phyloP scores from a whole-genome alignment of 371 early-diverging fungal species.

The Rhizopus delemar region DNA sequence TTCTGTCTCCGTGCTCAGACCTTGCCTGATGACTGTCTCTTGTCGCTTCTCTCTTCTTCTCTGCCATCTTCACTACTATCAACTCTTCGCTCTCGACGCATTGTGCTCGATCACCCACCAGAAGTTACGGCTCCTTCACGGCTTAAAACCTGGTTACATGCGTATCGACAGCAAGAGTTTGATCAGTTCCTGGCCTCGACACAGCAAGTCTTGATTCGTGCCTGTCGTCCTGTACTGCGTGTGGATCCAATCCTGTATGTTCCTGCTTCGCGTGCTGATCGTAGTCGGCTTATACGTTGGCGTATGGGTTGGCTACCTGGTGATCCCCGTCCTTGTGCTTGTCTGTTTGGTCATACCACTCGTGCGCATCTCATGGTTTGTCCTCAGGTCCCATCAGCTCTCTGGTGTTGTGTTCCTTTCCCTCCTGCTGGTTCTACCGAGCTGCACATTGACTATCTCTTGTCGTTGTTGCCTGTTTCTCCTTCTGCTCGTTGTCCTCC shows the following conservation, averaged over 20 bases:
- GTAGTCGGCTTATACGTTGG: conserved; percentile 18
- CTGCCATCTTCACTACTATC: background rate
- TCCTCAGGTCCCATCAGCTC: no score
- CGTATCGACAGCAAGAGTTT: no score
- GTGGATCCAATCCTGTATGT: background rate
- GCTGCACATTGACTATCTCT: no score
- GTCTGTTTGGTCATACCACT: no score
- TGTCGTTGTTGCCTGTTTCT: background rate
- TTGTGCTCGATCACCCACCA: background rate
- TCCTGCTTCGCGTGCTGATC: background rate
- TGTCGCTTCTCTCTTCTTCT: background rate
- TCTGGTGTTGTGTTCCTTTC: no score
- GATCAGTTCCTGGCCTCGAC: background rate
- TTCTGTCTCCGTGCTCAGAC: background rate
- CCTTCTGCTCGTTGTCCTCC: background rate
- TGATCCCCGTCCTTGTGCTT: background rate
- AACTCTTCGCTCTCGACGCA: no score
- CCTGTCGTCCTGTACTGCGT: no score
- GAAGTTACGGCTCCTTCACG: background rate
- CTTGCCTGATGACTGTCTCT: conserved; percentile 11
- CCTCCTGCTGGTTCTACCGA: no score
- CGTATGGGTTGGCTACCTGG: conserved; percentile 23
- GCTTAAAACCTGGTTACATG: background rate
- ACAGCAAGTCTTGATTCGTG: background rate
- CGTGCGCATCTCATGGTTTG: no score